These are phyloP conservation scores for Dendrobium huoshanense DNA, from an alignment of 106 monocot genomes.

Conservation along the genomic window DNA sequence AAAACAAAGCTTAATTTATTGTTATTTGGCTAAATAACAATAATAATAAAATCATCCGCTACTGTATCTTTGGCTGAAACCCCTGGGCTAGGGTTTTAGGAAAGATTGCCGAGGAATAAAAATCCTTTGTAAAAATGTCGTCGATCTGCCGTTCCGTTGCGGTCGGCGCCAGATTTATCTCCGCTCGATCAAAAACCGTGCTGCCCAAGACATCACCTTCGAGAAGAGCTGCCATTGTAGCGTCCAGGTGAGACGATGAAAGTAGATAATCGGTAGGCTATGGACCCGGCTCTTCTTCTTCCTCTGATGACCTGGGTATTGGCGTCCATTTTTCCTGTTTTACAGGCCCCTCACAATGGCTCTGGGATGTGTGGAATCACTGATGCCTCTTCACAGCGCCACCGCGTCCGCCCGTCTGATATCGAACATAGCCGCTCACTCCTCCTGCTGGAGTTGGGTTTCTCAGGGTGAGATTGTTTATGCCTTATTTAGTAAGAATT, in stretches of 20 bases:
- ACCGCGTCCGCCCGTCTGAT: constrained; percentile 37
- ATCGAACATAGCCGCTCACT: constrained; percentile 40
- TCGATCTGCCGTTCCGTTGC: constrained; percentile 27
- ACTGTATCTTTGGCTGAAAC: no score
- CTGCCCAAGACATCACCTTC: constrained; percentile 13
- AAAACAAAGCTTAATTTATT: no score
- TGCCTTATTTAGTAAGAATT: not conserved
- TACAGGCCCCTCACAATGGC: constrained; percentile 28
- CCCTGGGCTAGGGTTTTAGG: no score
- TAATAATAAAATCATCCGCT: no score
- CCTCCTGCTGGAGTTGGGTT: constrained; percentile 50
- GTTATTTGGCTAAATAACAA: no score
- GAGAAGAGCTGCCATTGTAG: constrained; percentile 12
- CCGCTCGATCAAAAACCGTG: constrained; percentile 11
- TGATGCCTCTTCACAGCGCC: constrained; percentile 55
- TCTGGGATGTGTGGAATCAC: constrained; percentile 19
- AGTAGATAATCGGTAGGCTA: not conserved
- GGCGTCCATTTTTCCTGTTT: not conserved
- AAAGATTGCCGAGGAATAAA: no score
- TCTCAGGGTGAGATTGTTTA: constrained; percentile 30
- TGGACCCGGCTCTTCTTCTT: not conserved
- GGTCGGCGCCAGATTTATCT: constrained; percentile 14
- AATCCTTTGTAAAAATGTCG: constrained; percentile 7
- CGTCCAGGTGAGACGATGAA: constrained; percentile 8
- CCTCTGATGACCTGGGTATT: no score